phyloP scores from a whole-genome alignment of 2,329 filamentous ascomycete genomes.

The Bipolaris zeicola region DNA sequence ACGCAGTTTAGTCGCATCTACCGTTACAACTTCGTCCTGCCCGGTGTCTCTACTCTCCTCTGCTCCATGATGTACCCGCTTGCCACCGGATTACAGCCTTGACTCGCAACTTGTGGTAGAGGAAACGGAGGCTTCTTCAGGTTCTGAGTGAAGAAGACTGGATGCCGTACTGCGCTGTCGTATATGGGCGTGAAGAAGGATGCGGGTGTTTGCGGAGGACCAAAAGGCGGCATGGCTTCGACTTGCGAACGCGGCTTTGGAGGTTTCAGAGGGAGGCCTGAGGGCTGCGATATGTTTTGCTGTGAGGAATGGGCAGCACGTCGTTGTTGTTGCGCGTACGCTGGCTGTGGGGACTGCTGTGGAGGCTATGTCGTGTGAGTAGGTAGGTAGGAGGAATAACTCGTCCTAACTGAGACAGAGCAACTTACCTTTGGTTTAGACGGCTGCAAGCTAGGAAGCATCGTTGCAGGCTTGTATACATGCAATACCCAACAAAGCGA shows the following conservation, averaged over 20 bases:
- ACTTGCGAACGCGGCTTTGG: conserved; percentile 51
- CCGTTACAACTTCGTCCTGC: conserved; percentile 39
- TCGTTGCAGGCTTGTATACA: conserved; percentile 22
- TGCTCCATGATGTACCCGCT: conserved; percentile 51
- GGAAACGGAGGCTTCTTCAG: conserved; percentile 62
- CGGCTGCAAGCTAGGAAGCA: conserved; percentile 50
- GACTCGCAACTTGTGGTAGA: conserved; percentile 43
- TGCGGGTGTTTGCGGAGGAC: conserved; percentile 21
- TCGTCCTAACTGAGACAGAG: neutral
- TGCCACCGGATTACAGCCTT: conserved; percentile 51
- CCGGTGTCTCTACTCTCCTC: conserved; percentile 18
- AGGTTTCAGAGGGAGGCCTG: neutral
- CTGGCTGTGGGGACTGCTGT: conserved; percentile 30
- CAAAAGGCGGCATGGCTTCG: conserved; percentile 55
- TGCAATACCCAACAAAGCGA: conserved; percentile 12
- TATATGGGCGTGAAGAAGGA: conserved; percentile 42
- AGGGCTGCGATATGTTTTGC: conserved; percentile 5
- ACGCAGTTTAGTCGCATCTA: neutral
- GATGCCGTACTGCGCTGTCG: conserved; percentile 68
- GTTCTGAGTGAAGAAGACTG: conserved; percentile 75
- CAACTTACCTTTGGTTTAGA: conserved; percentile 47
- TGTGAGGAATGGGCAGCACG: conserved; percentile 27
- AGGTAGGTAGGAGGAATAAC: neutral
- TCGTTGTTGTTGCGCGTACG: conserved; percentile 32
- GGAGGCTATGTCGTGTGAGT: conserved; percentile 25